Evolutionary conservation across 2,329 filamentous ascomycete genomes (phyloP), one percentile per base, ranked within the genome.

Genomic region (Mycosphaerella sp.): DNA sequence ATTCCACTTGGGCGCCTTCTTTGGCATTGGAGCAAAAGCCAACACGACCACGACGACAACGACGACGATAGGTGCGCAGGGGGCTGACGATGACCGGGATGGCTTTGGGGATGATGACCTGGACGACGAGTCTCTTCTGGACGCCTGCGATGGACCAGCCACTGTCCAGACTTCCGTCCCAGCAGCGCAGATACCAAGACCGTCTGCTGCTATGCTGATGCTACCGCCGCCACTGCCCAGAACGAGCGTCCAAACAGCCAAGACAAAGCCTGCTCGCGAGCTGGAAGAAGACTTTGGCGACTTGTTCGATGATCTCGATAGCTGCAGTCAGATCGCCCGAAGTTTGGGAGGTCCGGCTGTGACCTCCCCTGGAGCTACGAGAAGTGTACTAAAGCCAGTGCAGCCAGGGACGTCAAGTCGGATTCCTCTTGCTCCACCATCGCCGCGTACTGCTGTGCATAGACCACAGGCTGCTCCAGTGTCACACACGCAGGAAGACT

Each of bases 271-370:
- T 32, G 13, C 30, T 10, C 9, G 9, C n/a, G 13, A 27, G n/a
- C 10, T 37, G 30, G 43, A 32, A 10, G 30, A 32, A 32, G 30
- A 32, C 30, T 32, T 32, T 32, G 30, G 27, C 13, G 50, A 42
- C 41, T 62, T 64, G 45, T 63, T 55, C 41, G 67, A 71, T 37
- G 71, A 73, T 16, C 62, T 75, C 1, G 72, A 70, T 12, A 72
- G 66, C 51, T 69, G 67, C 34, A 72, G 72, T 1, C 73, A 75
- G 52, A 71, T 75, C 35, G 71, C 71, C 4, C 66, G 71, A 12
- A 71, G 74, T 25, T 58, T 75, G 7, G 63, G 61, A 2, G 41
- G 16, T 7, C 17, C 45, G 13, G 13, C 3, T 2, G 7, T 9
- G 14, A 27, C 10, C 5, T 17, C 9, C 13, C 32, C 13, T n/a